These are phyloP conservation scores for Rhodotorula toruloides DNA, from an alignment of 768 basidiomycete species.

Conservation along the genomic window DNA sequence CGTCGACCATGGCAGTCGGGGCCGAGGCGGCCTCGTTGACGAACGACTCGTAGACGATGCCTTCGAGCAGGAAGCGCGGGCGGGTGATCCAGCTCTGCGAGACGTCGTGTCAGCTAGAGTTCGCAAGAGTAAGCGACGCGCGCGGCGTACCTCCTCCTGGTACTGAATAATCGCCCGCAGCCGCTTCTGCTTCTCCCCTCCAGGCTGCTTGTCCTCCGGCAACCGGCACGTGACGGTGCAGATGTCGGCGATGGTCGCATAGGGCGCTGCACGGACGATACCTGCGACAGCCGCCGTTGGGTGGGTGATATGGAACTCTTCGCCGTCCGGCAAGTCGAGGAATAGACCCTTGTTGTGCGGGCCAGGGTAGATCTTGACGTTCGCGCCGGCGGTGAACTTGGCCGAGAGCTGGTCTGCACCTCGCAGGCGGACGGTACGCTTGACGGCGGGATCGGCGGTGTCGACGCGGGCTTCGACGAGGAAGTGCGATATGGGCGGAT, in stretches of 20 bases:
- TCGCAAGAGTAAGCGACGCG: background rate
- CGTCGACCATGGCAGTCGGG: slow-evolving; percentile 18
- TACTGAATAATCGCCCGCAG: slow-evolving; percentile 60
- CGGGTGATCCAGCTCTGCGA: slow-evolving; percentile 34
- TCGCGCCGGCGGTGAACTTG: slow-evolving; percentile 47
- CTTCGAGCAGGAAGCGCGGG: slow-evolving; percentile 53
- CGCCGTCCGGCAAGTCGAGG: slow-evolving; percentile 64
- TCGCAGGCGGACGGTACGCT: slow-evolving; percentile 44
- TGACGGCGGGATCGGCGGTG: background rate
- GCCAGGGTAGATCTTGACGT: slow-evolving; percentile 75
- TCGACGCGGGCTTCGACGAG: slow-evolving; percentile 42
- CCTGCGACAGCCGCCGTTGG: slow-evolving; percentile 87
- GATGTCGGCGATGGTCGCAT: slow-evolving; percentile 70
- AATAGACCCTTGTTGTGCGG: slow-evolving; percentile 82
- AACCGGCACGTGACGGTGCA: slow-evolving; percentile 24
- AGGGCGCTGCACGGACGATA: slow-evolving; percentile 82
- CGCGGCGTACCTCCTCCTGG: slow-evolving; percentile 76
- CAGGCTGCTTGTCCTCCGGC: background rate
- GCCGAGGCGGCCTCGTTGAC: slow-evolving; percentile 51
- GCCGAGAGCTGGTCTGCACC: slow-evolving; percentile 90
- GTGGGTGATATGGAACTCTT: slow-evolving; percentile 80
- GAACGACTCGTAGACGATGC: slow-evolving; percentile 77
- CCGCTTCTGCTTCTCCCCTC: background rate
- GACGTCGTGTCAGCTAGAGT: background rate
- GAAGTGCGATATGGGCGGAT: slow-evolving; percentile 87